Percentiles rank a stretch among this genome's conserved stretches.
Evolutionary conservation across 352 stramenopile species (phyloP).

Genomic region (Globisporangium spiculum): DNA sequence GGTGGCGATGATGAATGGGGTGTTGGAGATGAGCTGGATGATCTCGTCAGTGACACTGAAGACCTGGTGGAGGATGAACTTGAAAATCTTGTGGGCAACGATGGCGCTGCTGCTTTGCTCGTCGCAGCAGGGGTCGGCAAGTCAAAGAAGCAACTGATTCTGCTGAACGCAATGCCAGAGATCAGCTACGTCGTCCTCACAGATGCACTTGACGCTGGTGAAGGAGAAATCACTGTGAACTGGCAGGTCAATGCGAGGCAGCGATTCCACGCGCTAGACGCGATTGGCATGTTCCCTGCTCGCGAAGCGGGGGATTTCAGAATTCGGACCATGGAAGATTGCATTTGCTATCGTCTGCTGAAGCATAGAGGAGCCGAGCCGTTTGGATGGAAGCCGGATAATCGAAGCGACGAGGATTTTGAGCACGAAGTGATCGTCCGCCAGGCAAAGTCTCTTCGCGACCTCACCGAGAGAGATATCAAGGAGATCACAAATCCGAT

Average conservation of each 20-base stretch:
- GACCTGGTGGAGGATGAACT: slow-evolving; percentile 13
- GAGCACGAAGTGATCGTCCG: slow-evolving; percentile 38
- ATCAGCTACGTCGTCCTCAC: slow-evolving; percentile 53
- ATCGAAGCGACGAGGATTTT: slow-evolving; percentile 29
- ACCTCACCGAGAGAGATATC: slow-evolving; percentile 24
- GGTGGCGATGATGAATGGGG: slow-evolving; percentile 14
- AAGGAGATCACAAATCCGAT: slow-evolving; percentile 18
- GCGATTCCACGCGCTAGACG: slow-evolving; percentile 53
- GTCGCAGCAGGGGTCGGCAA: slow-evolving; percentile 28
- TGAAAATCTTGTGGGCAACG: slow-evolving; percentile 9
- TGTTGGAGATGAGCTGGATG: slow-evolving; percentile 8
- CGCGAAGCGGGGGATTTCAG: slow-evolving; percentile 27
- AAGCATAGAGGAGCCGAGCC: slow-evolving; percentile 30
- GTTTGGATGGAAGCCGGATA: slow-evolving; percentile 47
- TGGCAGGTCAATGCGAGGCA: slow-evolving; percentile 54
- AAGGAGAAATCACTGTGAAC: slow-evolving; percentile 55
- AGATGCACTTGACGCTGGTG: slow-evolving; percentile 39
- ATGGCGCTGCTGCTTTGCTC: slow-evolving; percentile 19
- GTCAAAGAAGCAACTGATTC: slow-evolving; percentile 36
- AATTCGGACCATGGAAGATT: slow-evolving; percentile 46
- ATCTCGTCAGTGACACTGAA: slow-evolving; percentile 17
- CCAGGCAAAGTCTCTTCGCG: slow-evolving; percentile 34
- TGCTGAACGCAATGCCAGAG: slow-evolving; percentile 42
- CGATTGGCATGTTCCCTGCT: slow-evolving; percentile 57
- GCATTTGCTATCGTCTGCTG: slow-evolving; percentile 54